Evolutionary conservation across 148 eudicot genomes (phyloP), one percentile per base, ranked within the genome.

Genomic region (Mesembryanthemum crystallinum): DNA sequence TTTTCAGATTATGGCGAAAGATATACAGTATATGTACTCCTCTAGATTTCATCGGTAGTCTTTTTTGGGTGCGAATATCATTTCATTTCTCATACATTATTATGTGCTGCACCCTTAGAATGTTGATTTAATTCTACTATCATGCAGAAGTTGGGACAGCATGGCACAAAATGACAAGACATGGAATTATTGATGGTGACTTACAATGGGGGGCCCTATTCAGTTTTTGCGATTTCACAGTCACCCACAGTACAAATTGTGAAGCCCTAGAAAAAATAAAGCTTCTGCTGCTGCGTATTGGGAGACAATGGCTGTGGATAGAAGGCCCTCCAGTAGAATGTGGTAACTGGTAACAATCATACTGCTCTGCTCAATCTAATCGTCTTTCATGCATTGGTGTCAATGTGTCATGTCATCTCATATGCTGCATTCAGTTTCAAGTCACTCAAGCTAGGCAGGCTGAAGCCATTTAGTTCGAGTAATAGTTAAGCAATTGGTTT

Each of bases 171-270:
- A 47, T 51, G 81, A 78, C 81, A 78, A 78, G 72, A 64, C 73
- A 79, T 67, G 68, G 59, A 70, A 79, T 57, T 73, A 77, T 59
- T 73, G 81, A 79, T 32, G 24, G 73, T 73, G 81, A 79, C 81
- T 32, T 58, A 42, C 52, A 58, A 60, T 76, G 10, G 32, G 55
- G 73, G 67, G 24, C 43, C 45, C 14, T 69, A 14, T 7, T 69
- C 21, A 69, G 24, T 60, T 13, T 30, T 59, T 58, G 37, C 27
- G 25, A 52, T 55, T 75, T 57, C 73, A 58, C 62, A 30, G 49
- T 12, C 57, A 79, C 45, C 60, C n/a, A 72, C 57, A 54, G 55
- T 72, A 51, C 23, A 64, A 45, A 54, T 54, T 72, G 71, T 78
- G 66, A 75, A 64, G 73, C 73, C 77, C 77, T 78, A 66, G 66